These are phyloP conservation scores for Claviceps lovelessii DNA, from an alignment of 2,329 filamentous ascomycete species.

Conservation along the genomic window DNA sequence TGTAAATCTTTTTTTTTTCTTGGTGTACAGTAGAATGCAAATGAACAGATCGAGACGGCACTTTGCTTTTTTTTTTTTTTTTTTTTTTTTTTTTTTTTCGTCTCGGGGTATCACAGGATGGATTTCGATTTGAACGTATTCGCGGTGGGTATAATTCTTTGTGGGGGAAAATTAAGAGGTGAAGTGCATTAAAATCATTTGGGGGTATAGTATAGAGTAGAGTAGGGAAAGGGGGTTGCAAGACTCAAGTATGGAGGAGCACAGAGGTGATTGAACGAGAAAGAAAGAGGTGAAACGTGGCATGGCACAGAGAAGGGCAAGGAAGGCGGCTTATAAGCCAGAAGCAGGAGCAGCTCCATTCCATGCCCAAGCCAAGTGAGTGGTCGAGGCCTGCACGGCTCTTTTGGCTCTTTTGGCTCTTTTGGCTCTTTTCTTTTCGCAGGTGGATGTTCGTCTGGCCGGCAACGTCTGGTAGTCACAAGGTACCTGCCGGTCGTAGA, in stretches of 20 bases:
- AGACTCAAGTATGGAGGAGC: neutral
- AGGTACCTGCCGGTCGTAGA: neutral
- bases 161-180: constrained; percentile 1
- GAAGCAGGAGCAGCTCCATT: too few relatives aligned
- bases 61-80: neutral
- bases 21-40: neutral
- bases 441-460: too few relatives aligned
- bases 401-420: too few relatives aligned
- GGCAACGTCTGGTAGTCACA: neutral
- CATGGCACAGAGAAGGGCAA: neutral
- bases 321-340: constrained; percentile 2
- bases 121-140: constrained; percentile 8
- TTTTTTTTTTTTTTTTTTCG: neutral
- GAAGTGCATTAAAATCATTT: neutral
- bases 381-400: too few relatives aligned
- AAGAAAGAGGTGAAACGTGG: neutral
- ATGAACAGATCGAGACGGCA: neutral
- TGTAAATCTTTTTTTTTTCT: neutral
- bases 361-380: too few relatives aligned
- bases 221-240: constrained; percentile 3
- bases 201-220: neutral
- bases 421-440: too few relatives aligned
- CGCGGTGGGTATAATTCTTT: constrained; percentile 8
- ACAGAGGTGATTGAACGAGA: neutral
- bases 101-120: constrained; percentile 17